Evolutionary conservation across 2,329 filamentous ascomycete species (phyloP), one percentile per base, ranked within the genome.

Genomic region (Akanthomyces dipterigenus): DNA sequence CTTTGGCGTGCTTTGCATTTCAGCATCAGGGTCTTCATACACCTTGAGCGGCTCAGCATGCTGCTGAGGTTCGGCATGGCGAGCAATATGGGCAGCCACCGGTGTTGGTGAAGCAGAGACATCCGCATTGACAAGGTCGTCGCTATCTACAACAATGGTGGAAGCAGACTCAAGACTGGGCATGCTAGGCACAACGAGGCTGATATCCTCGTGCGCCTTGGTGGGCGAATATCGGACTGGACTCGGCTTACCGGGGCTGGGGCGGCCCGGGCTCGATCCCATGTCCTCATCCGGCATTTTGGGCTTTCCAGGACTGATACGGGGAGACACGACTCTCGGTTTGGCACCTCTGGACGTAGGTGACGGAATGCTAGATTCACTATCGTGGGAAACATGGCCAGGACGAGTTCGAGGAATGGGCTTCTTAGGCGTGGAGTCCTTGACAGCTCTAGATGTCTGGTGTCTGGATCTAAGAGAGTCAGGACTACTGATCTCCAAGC

Each of bases 11-110:
- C 75, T 67, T 51, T 81, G 75, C 24, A 81, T 76, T 43, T 76
- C 77, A 7, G 78, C 80, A 63, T 85, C 82, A 1, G 85, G 85
- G 64, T 88, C 85, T 66, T 88, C 85, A 63, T 86, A 88, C 0
- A 88, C 84, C 65, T 84, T 78, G 16, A 86, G 68, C 22, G 56
- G 40, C 26, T 53, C 56, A 7, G 16, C 16, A 16, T 61, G 42
- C 11, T 46, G 55, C 46, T 63, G 46, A 18, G 62, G 57, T 31
- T 61, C 59, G 4, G 61, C 45, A 18, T 34, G 49, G 22, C 49
- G 58, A 28, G 34, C 42, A 22, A 60, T 14, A 11, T 46, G 50
- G 28, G 63, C 53, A 8, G 63, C 63, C 16, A 57, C 60, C n/a
- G 64, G 60, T n/a, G 60, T 58, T 16, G 65, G 65, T 1, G 67